Evolutionary conservation across 2,329 filamentous ascomycete genomes (phyloP).

Genomic region (Claviceps humidiphila): DNA sequence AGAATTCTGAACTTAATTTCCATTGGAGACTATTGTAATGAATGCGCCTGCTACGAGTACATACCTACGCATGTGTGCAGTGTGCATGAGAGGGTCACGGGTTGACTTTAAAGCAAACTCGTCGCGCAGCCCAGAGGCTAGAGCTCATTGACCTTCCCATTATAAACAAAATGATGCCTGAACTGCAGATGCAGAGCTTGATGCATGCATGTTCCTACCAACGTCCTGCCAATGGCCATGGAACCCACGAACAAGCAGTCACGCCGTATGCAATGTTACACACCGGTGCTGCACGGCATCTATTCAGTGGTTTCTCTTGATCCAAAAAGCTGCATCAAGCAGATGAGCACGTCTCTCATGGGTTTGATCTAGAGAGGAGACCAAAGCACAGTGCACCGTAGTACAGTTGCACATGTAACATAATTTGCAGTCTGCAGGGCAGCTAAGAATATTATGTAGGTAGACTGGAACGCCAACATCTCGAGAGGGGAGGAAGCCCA

Average conservation of each 20-base stretch:
- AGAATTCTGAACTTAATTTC: too few species aligned
- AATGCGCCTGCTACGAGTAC: too few species aligned
- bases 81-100: too few species aligned
- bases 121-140: too few species aligned
- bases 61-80: too few species aligned
- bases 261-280: slow-evolving; percentile 1
- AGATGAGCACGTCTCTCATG: not conserved
- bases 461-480: not conserved
- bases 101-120: too few species aligned
- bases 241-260: not conserved
- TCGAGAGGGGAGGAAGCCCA: too few species aligned
- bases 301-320: not conserved
- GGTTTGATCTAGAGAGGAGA: not conserved
- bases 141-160: too few species aligned
- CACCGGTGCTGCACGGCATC: slow-evolving; percentile 6
- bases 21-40: too few species aligned
- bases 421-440: not conserved
- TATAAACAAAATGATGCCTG: too few species aligned
- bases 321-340: not conserved
- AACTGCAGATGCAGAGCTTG: not conserved
- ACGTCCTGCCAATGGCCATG: too few species aligned
- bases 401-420: too few species aligned
- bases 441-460: not conserved
- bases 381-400: not conserved
- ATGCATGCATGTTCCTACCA: not conserved